Percentiles rank a stretch among this genome's conserved stretches.
phyloP scores from a whole-genome alignment of 805 yeast species.

The Kazachstania kunashirensis region DNA sequence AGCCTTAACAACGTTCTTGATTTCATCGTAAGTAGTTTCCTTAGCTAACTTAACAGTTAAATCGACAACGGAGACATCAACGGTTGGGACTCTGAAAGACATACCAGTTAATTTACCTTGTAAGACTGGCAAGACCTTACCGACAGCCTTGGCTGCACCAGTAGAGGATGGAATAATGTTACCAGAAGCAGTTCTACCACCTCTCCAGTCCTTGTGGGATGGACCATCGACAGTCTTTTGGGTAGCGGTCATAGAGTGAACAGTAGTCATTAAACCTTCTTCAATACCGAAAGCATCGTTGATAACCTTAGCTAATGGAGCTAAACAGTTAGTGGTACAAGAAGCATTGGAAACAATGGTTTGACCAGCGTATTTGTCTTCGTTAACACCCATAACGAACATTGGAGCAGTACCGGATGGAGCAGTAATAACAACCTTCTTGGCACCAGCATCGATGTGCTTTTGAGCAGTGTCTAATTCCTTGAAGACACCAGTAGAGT shows the following conservation, averaged over 20 bases:
- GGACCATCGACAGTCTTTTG: constrained; percentile 72
- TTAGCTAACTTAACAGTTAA: constrained; percentile 54
- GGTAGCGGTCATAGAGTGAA: constrained; percentile 62
- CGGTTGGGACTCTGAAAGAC: constrained; percentile 67
- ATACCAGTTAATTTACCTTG: constrained; percentile 68
- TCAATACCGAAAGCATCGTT: constrained; percentile 58
- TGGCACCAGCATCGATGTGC: constrained; percentile 66
- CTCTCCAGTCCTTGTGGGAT: constrained; percentile 74
- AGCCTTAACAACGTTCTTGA: constrained; percentile 47
- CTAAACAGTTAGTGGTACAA: constrained; percentile 67
- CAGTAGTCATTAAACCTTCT: constrained; percentile 71
- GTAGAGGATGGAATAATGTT: constrained; percentile 69
- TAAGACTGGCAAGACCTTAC: constrained; percentile 62
- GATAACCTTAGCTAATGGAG: constrained; percentile 62
- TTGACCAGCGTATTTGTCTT: constrained; percentile 47
- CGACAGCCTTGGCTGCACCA: constrained; percentile 72
- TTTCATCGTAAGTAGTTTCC: constrained; percentile 53
- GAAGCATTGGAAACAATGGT: constrained; percentile 61
- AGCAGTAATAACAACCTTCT: constrained; percentile 63
- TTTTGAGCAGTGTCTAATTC: constrained; percentile 54
- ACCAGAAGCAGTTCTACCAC: constrained; percentile 70
- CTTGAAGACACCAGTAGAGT: constrained; percentile 68
- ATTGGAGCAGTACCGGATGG: constrained; percentile 65
- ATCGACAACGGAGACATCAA: constrained; percentile 64
- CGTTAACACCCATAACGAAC: constrained; percentile 66